Conservation (phyloP, 2,329 filamentous ascomycete genomes). For the Monosporascus sp. region DNA sequence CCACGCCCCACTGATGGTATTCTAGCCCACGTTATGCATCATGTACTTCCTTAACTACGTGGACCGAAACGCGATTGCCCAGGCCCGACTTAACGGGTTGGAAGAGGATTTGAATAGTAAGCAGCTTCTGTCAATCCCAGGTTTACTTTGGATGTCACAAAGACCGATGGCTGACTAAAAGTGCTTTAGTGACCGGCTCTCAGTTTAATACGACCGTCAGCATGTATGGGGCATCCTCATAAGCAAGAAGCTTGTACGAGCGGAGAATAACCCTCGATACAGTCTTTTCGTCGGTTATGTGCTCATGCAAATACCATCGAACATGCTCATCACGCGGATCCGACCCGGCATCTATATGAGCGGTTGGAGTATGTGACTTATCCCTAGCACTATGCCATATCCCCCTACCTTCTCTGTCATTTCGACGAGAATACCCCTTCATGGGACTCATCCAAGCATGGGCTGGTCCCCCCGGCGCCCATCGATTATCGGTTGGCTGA, state of each 20-base stretch:
- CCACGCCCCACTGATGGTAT: too few species aligned
- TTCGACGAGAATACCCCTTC: too few species aligned
- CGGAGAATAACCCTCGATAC: conserved; percentile 7
- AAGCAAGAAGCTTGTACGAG: too few species aligned
- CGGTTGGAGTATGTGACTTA: conserved; percentile 4
- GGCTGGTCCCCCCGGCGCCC: too few species aligned
- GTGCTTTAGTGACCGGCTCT: conserved; percentile 18
- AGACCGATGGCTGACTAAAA: too few species aligned
- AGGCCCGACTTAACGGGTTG: conserved; percentile 32
- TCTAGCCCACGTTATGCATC: conserved; percentile 24
- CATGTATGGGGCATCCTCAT: conserved; percentile 24
- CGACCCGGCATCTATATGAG: conserved; percentile 37
- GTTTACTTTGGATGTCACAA: conserved; percentile 9
- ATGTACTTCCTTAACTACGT: conserved; percentile 22
- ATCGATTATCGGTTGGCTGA: too few species aligned
- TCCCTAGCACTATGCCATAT: too few species aligned
- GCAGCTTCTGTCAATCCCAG: too few species aligned
- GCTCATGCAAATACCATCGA: conserved; percentile 32
- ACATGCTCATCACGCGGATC: conserved; percentile 35
- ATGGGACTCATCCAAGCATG: too few species aligned
- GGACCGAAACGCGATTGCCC: conserved; percentile 40
- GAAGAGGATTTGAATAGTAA: conserved; percentile 11
- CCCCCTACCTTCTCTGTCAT: too few species aligned
- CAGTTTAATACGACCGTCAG: conserved; percentile 30
- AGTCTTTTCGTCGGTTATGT: conserved; percentile 21